Evolutionary conservation across 2,329 filamentous ascomycete species (phyloP).

Genomic region (Emmonsia crescens): DNA sequence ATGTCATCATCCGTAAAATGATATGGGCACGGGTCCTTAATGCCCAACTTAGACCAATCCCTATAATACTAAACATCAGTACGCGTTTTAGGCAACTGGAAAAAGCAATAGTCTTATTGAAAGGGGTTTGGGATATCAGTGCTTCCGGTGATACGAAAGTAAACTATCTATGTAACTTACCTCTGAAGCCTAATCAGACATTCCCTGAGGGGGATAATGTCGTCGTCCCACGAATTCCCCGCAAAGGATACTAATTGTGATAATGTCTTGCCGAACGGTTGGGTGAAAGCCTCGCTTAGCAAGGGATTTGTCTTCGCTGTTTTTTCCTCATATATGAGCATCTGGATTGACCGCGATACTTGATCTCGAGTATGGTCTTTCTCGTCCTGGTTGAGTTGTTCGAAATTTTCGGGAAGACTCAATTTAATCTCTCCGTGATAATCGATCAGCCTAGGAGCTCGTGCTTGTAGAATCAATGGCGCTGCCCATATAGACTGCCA

Average conservation of each 20-base stretch:
- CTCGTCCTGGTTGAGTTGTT: slow-evolving; percentile 7
- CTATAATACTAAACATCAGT: background rate
- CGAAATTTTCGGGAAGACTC: slow-evolving; percentile 17
- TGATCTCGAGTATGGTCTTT: slow-evolving; percentile 1
- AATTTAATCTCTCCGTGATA: slow-evolving; percentile 19
- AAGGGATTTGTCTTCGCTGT: slow-evolving; percentile 7
- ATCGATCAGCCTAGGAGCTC: slow-evolving; percentile 15
- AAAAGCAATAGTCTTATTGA: too few relatives aligned
- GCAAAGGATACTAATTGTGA: slow-evolving; percentile 18
- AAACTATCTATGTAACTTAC: slow-evolving; percentile 13
- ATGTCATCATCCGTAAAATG: slow-evolving; percentile 9
- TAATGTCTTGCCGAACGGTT: slow-evolving; percentile 11
- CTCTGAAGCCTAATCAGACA: slow-evolving; percentile 22
- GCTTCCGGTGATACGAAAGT: background rate
- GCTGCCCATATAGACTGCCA: slow-evolving; percentile 30
- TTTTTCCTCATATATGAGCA: slow-evolving; percentile 1
- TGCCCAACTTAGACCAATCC: slow-evolving; percentile 2
- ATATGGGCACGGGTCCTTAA: slow-evolving; percentile 4
- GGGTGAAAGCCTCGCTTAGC: background rate
- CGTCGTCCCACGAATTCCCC: slow-evolving; percentile 20
- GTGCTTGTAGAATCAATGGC: slow-evolving; percentile 18
- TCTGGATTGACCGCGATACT: background rate
- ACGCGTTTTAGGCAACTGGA: background rate
- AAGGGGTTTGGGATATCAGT: too few relatives aligned
- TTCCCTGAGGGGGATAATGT: slow-evolving; percentile 18